Conservation (phyloP, 2,329 filamentous ascomycete genomes). For the Paecilomyces niveus region DNA sequence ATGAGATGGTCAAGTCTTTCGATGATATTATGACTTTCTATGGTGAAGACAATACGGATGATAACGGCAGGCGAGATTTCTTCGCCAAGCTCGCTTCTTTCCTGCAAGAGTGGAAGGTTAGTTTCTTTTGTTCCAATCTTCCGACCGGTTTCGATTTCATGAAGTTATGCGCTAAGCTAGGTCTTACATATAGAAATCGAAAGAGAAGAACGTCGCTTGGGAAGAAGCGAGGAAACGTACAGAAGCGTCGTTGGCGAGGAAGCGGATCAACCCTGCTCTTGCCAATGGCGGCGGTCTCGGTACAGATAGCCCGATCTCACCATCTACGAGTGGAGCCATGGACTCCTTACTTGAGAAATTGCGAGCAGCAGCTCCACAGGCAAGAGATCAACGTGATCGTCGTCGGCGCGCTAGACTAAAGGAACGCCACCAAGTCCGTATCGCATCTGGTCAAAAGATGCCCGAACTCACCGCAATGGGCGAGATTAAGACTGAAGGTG, state of each 20-base stretch:
- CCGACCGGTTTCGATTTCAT: conserved; percentile 1
- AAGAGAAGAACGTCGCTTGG: conserved; percentile 77
- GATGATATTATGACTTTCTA: conserved; percentile 96
- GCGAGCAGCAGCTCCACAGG: conserved; percentile 83
- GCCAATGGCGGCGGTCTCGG: conserved; percentile 48
- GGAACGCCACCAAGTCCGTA: conserved; percentile 80
- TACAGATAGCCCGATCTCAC: conserved; percentile 51
- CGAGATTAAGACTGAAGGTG: conserved; percentile 49
- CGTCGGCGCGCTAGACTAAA: conserved; percentile 80
- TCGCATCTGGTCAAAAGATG: conserved; percentile 84
- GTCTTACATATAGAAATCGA: conserved; percentile 58
- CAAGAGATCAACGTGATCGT: conserved; percentile 80
- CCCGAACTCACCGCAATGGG: conserved; percentile 57
- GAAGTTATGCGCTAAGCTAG: conserved; percentile 2
- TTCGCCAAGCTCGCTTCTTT: conserved; percentile 90
- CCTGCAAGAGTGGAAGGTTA: conserved; percentile 80
- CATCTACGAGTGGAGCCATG: conserved; percentile 81
- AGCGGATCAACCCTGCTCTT: conserved; percentile 58
- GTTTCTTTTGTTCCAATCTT: conserved; percentile 15
- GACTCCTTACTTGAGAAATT: conserved; percentile 92
- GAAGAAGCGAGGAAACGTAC: conserved; percentile 81
- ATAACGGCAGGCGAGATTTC: conserved; percentile 90
- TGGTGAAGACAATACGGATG: conserved; percentile 85
- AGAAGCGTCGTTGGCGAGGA: conserved; percentile 87
- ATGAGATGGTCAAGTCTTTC: conserved; percentile 85